Evolutionary conservation across 2,329 filamentous ascomycete species (phyloP).

Genomic region (Herpotrichia juniperi): DNA sequence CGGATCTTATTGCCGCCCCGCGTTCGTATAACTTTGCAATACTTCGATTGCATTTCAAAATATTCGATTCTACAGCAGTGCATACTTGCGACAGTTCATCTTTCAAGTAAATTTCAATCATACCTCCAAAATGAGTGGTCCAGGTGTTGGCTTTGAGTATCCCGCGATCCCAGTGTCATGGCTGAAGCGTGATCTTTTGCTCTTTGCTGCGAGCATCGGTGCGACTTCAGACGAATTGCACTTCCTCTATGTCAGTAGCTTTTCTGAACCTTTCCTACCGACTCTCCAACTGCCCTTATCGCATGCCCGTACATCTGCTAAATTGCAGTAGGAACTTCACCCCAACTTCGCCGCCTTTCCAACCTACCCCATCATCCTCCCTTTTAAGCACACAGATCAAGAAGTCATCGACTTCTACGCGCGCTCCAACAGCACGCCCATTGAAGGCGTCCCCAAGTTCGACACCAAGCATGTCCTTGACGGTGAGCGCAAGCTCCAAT

Average conservation of each 20-base stretch:
- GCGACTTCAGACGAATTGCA: conserved; percentile 86
- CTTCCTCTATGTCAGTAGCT: conserved; percentile 78
- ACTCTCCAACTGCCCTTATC: neutral
- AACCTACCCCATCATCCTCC: conserved; percentile 82
- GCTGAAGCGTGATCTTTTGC: conserved; percentile 84
- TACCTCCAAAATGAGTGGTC: conserved; percentile 33
- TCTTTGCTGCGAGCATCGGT: conserved; percentile 91
- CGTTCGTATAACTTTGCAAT: conserved; percentile 22
- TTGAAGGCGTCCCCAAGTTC: conserved; percentile 78
- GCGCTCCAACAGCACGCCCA: conserved; percentile 67
- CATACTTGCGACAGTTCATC: neutral
- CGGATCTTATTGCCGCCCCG: conserved; percentile 33
- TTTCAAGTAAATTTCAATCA: neutral
- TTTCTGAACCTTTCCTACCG: neutral
- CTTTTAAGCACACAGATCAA: conserved; percentile 77
- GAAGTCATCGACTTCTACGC: conserved; percentile 88
- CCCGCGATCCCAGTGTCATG: conserved; percentile 77
- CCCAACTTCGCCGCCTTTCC: conserved; percentile 88
- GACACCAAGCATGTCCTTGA: conserved; percentile 78
- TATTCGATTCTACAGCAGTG: neutral
- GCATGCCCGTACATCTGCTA: neutral
- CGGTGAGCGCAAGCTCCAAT: conserved; percentile 79
- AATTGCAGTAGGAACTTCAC: conserved; percentile 72
- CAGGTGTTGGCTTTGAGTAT: conserved; percentile 77
- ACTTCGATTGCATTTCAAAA: conserved; percentile 10